Base-by-base conservation (phyloP, 2,329 filamentous ascomycete genomes). In the Reticulascus tulasneorum region DNA sequence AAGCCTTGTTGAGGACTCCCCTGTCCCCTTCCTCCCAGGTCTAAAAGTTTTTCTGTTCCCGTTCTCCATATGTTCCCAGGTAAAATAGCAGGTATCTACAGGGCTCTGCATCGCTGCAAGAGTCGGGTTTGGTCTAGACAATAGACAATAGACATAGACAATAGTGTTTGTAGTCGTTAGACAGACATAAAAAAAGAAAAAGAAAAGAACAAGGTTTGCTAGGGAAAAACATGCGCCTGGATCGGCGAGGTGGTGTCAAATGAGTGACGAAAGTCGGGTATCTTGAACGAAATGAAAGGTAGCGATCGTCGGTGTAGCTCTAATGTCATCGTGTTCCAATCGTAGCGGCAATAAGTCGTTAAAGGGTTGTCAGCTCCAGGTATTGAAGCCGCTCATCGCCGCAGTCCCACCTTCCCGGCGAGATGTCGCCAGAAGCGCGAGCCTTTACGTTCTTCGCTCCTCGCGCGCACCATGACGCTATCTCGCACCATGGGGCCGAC, bases 401-500 rank as follows among this genome's bases (percentile, higher is more conserved):
- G 37, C 15, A 52, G 40, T 29, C 60, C 57, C 23, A 74, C 64
- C 55, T 67, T 73, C 33, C 62, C 69, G 22, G 62, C 67, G 12
- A 75, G 53, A 40, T 50, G 67, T 49, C 64, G 70, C 65, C 71
- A 67, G 51, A 75, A 74, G 33, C 65, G 64, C 24, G 60, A 54
- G 13, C 60, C 52, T 44, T 63, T 67, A 45, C 63, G 63, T 45
- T 68, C 65, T 28, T 71, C 67, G 38, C 61, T 65, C 29, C 55
- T 56, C 11, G 63, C 59, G 29, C 69, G 63, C 20, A 61, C 58
- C 73, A 78, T 78, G 44, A 68, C 62, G 24, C 67, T 65, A 47
- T 77, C 73, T 10, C 75, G 74, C 49, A 80, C 78, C 90, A 96
- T 95, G 7, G 90, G 90, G 2, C 90, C 90, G 28, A 96, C 88